phyloP scores from a whole-genome alignment of 805 yeast species.

The Wickerhamomyces bovis region DNA sequence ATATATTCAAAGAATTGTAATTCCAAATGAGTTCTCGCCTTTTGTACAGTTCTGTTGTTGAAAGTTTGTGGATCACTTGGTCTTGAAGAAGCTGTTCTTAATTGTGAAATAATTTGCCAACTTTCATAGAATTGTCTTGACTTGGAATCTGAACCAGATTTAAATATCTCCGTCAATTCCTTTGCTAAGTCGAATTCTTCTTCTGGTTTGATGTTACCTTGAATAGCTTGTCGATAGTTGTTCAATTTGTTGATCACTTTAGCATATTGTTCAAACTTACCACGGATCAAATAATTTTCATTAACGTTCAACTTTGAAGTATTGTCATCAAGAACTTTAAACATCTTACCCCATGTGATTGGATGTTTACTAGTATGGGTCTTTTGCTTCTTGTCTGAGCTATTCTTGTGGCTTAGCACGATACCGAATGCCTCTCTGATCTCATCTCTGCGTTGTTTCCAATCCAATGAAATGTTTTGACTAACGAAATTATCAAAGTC shows the following conservation, averaged over 20 bases:
- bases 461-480: slow-evolving; percentile 70
- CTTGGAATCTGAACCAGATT: slow-evolving; percentile 51
- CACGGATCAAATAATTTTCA: slow-evolving; percentile 34
- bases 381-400: slow-evolving; percentile 12
- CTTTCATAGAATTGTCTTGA: slow-evolving; percentile 69
- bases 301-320: slow-evolving; percentile 36
- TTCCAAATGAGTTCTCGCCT: slow-evolving; percentile 60
- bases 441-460: slow-evolving; percentile 74
- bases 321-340: slow-evolving; percentile 25
- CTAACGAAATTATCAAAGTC: slow-evolving; percentile 79
- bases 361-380: slow-evolving; percentile 2
- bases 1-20: slow-evolving; percentile 71
- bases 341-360: slow-evolving; percentile 27
- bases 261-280: slow-evolving; percentile 71
- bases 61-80: slow-evolving; percentile 18
- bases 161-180: slow-evolving; percentile 55
- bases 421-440: slow-evolving; percentile 69
- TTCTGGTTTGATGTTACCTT: slow-evolving; percentile 7
- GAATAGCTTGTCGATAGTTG: slow-evolving; percentile 52
- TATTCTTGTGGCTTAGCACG: slow-evolving; percentile 28
- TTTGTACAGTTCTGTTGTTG: slow-evolving; percentile 38
- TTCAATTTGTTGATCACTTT: slow-evolving; percentile 65
- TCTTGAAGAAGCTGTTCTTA: slow-evolving; percentile 21
- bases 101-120: slow-evolving; percentile 57
- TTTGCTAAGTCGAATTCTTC: slow-evolving; percentile 48